Evolutionary conservation across 352 stramenopile genomes (phyloP), one percentile per base, ranked within the genome.

Genomic region (Pilasporangium apinafurcum): DNA sequence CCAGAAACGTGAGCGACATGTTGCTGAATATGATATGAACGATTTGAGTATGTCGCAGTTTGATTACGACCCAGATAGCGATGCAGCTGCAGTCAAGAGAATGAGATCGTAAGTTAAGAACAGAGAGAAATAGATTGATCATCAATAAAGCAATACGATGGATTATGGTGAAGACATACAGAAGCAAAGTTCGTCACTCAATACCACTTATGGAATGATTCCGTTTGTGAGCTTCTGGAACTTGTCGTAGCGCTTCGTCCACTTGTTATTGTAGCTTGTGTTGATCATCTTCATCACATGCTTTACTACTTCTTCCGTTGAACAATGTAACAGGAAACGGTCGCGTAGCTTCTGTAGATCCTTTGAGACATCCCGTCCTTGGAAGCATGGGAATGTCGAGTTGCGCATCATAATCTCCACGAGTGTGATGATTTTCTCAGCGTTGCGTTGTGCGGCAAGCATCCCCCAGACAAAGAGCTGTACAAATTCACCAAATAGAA

Each of bases 191-290:
- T n/a, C n/a, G n/a, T n/a, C n/a, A n/a, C n/a, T n/a, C n/a, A n/a
- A n/a, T n/a, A n/a, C n/a, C 49, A 57, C 17, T 30, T 68, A 92
- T 6, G 76, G 77, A 25, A 89, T 26, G 50, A 94, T 96, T 17
- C 81, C 80, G 56, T 96, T 95, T 20, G 75, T 95, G 47, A 84
- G 81, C 45, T 97, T 83, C 54, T 98, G 91, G 60, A 98, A 98
- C 39, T 87, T 61, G 59, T 98, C 90, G 62, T 98, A 98, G 17
- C 92, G 58, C 51, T 90, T 90, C 8, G 92, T 98, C 50, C 91
- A 95, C 48, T 73, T 81, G 68, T 96, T 88, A 43, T 97, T 85
- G 59, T 96, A 95, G 37, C 95, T 98, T 17, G 86, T 78, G 57
- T 86, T 81, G 29, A 98, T 78, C 60, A 92, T 86, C 56, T 92